Evolutionary conservation across 495 filamentous ascomycete species (phyloP), one percentile per base, ranked within the genome.

Genomic region (Trichoderma erinaceum): DNA sequence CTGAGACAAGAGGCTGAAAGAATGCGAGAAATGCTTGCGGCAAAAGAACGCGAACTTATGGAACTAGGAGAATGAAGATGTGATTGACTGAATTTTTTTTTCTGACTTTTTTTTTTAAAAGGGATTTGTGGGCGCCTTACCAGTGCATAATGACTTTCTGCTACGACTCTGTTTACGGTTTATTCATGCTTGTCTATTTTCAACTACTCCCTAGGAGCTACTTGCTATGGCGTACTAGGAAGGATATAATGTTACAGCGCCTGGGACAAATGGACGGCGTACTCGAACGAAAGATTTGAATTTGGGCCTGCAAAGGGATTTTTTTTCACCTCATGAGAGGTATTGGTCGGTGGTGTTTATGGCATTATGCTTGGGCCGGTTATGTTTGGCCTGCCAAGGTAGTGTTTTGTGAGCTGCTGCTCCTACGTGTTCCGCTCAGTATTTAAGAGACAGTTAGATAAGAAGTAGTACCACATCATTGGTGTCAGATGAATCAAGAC

Each of bases 1-100:
- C 78, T 96, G 66, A 84, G 89, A 73, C 82, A 87, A 3, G 92
- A 97, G 76, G 85, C 89, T 0, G 89, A 94, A 73, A 80, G 82
- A 67, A 93, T 96, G 85, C 84, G 90, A 41, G 87, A 90, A 72
- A 79, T 89, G 73, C 78, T 97, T 44, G 83, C 85, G 23, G 87
- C 86, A 27, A 94, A 92, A 74, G 91, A 96, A 76, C 83, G 87
- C 65, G 92, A 96, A 68, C 76, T 96, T 68, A 89, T 89, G 32
- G 89, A 89, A 71, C 75, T 92, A 70, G 83, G 77, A 64, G 74
- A 76, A 25, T 61, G 50, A 56, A 56, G 44, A n/a, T 48, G 44
- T 15, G 13, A 48, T 48, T 7, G 7, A 48, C 4, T 15, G n/a
- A 13, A 2, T 48, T 13, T n/a, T 48, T n/a, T n/a, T 48, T n/a